Evolutionary conservation across 495 filamentous ascomycete genomes (phyloP).

Genomic region (Aspergillus egyptiacus): DNA sequence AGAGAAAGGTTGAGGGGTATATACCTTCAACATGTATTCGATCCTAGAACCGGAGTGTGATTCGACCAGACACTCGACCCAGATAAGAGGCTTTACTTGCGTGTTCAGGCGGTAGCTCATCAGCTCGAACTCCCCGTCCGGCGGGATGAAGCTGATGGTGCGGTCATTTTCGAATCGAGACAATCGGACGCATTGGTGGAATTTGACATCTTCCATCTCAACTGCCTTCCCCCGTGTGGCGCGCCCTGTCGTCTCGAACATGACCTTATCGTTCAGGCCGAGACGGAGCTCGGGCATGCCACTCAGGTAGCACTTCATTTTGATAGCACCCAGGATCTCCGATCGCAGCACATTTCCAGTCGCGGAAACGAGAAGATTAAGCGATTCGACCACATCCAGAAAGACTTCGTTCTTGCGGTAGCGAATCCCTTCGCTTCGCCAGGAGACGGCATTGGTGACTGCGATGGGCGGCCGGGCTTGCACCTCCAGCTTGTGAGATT

Average conservation of each 20-base stretch:
- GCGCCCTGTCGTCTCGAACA: conserved; percentile 97
- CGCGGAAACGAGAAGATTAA: conserved; percentile 91
- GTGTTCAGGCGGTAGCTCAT: conserved; percentile 99
- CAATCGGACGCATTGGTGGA: conserved; percentile 96
- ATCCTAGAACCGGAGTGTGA: conserved; percentile 90
- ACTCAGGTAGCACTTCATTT: conserved; percentile 99
- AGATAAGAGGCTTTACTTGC: conserved; percentile 96
- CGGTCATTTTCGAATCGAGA: conserved; percentile 97
- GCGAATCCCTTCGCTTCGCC: conserved; percentile 95
- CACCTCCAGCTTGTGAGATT: conserved; percentile 96
- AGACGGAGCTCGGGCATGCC: conserved; percentile 97
- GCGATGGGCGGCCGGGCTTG: conserved; percentile 99
- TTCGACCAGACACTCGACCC: conserved; percentile 98
- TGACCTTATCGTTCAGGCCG: conserved; percentile 97
- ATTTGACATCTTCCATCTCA: conserved; percentile 99
- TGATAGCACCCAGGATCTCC: conserved; percentile 94
- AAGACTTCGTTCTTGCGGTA: conserved; percentile 99
- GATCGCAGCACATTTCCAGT: conserved; percentile 95
- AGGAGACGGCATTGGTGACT: conserved; percentile 96
- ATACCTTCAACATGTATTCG: conserved; percentile 94
- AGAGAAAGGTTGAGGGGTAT: not conserved
- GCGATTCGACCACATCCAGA: conserved; percentile 92
- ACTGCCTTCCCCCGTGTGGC: conserved; percentile 95
- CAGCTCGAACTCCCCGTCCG: conserved; percentile 97
- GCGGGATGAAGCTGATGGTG: conserved; percentile 98